A percentile compares a stretch with the other conserved stretches of the same genome.
Conservation (phyloP, 75 land plant genomes). For the Pinus taeda region DNA sequence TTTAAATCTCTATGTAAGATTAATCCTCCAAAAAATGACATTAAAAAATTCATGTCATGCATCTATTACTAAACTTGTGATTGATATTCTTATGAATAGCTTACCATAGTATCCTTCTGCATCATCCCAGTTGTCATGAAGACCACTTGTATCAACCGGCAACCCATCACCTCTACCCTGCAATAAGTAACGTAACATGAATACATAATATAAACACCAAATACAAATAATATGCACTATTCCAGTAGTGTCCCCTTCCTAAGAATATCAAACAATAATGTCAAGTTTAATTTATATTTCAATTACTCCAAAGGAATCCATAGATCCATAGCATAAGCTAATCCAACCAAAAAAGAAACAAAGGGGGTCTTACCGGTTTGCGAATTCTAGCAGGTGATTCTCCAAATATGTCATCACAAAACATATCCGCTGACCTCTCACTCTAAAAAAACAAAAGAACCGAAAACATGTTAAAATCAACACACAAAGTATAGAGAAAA, state of each 20-base stretch:
- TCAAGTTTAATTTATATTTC: not conserved
- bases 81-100: conserved; percentile 10
- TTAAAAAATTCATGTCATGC: not conserved
- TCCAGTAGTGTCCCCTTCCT: not conserved
- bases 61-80: not conserved
- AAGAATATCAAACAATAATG: not conserved
- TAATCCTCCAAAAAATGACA: not conserved
- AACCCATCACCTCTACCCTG: conserved; percentile 82
- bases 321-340: not conserved
- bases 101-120: conserved; percentile 96
- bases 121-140: conserved; percentile 99
- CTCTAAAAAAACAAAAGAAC: conserved; percentile 46
- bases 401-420: conserved; percentile 98
- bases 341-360: not conserved
- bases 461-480: not conserved
- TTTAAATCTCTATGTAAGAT: too few relatives aligned
- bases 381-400: conserved; percentile 88
- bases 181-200: conserved; percentile 1
- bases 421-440: conserved; percentile 73
- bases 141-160: conserved; percentile 75
- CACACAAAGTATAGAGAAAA: not conserved
- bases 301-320: not conserved
- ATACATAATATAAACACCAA: not conserved
- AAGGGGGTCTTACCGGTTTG: conserved; percentile 43
- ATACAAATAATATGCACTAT: not conserved